Base-by-base conservation (phyloP, 805 yeast species). In the Ogataea corticis region DNA sequence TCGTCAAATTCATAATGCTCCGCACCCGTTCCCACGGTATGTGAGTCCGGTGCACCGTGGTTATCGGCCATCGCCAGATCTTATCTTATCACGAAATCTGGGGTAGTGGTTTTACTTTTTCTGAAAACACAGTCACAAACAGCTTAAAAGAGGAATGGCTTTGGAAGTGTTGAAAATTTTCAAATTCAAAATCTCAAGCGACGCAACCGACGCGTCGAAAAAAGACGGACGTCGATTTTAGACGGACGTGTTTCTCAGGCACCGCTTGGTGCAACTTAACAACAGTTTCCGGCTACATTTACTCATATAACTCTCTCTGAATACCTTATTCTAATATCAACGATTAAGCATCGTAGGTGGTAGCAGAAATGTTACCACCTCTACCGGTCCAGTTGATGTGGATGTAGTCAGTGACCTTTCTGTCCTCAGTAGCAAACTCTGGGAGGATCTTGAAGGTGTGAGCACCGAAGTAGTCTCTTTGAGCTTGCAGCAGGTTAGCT, bases 401-500 rank as follows among this genome's bases (percentile, higher is more conserved):
- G 72, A 92, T 85, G 77, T 85, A 83, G 58, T 80, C 74, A 63
- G 79, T 94, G 57, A 73, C 82, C 75, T 94, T 92, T 73, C 87
- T 79, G 67, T 72, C 72, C 43, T 75, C 89, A 66, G 80, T 77
- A 61, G 89, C 96, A 62, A 62, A 70, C 72, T 92, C 94, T 61
- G 96, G 96, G 68, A 90, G 77, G 55, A 94, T 95, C 72, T 82
- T 82, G 90, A 94, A 92, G 66, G 99, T 94, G 82, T 92, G 99
- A 57, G 99, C 98, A 76, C 99, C 99, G 66, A 92, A 92, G 88
- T 90, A 92, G 73, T 92, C 99, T 82, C 99, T 89, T 82, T 92
- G 99, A 65, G 98, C 99, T 79, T 92, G 99, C 70, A 92, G 79
- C 74, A 92, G 80, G 85, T 92, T 92, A 58, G 99, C 99, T 67